Percentiles rank a stretch among this genome's conserved stretches.
Conservation (phyloP, 306 rosid genomes). For the Glycine latifolia region DNA sequence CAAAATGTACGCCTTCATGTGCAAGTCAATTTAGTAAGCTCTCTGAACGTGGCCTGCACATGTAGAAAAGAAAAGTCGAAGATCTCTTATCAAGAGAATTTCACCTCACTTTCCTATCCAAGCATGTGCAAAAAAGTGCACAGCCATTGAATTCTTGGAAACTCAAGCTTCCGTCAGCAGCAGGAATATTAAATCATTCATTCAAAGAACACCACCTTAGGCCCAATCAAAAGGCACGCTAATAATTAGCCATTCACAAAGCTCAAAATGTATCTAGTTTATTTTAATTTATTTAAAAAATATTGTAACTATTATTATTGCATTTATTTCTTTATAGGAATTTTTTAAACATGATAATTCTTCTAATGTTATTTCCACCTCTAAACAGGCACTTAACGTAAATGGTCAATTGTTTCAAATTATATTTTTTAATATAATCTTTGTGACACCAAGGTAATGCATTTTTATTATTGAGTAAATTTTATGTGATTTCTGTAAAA, state of each 20-base stretch:
- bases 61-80: constrained; percentile 39
- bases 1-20: constrained; percentile 4
- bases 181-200: not conserved
- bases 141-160: constrained; percentile 10
- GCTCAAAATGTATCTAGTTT: not conserved
- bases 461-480: too few relatives aligned
- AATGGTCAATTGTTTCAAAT: too few relatives aligned
- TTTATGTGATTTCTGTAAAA: too few relatives aligned
- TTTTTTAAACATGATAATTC: too few relatives aligned
- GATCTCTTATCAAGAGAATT: constrained; percentile 26
- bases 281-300: not conserved
- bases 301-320: too few relatives aligned
- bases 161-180: constrained; percentile 29
- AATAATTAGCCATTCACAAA: not conserved
- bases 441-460: too few relatives aligned
- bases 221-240: not conserved
- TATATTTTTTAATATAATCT: too few relatives aligned
- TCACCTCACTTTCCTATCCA: constrained; percentile 18
- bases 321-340: too few relatives aligned
- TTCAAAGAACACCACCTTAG: constrained; percentile 36
- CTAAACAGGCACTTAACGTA: too few relatives aligned
- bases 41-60: constrained; percentile 42
- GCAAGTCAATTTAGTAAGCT: constrained; percentile 38
- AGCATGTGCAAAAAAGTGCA: constrained; percentile 50
- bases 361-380: too few relatives aligned